Evolutionary conservation across 75 land plant species (phyloP).

Genomic region (Ceratopteris richardii): DNA sequence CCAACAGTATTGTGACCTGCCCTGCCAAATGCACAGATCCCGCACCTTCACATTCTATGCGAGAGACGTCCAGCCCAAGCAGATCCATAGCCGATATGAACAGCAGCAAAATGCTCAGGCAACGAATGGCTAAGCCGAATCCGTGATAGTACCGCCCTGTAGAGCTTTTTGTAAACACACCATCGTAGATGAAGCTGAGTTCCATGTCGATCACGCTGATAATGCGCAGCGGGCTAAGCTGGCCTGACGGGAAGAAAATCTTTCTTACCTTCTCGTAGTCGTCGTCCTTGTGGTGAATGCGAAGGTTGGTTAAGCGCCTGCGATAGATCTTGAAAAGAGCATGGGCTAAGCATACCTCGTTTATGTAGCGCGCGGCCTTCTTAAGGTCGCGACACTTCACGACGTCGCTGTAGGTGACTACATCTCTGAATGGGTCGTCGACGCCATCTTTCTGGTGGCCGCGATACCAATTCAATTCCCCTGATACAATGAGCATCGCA

Average conservation of each 20-base stretch:
- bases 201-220: slow-evolving; percentile 6
- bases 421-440: not conserved
- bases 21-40: not conserved
- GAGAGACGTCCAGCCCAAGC: not conserved
- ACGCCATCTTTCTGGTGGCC: not conserved
- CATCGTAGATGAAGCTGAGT: slow-evolving; percentile 5
- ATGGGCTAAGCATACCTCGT: not conserved
- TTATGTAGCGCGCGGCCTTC: not conserved
- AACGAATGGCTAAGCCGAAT: not conserved
- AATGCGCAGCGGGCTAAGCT: not conserved
- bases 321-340: slow-evolving; percentile 7
- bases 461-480: not conserved
- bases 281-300: slow-evolving; percentile 1
- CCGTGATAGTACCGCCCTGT: not conserved
- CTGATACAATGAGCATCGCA: not conserved
- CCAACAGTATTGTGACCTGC: not conserved
- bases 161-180: not conserved
- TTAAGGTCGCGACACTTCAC: not conserved
- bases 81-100: not conserved
- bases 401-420: slow-evolving; percentile 1
- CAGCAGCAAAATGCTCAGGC: slow-evolving; percentile 1
- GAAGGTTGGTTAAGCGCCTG: slow-evolving; percentile 2
- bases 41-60: not conserved
- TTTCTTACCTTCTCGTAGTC: not conserved
- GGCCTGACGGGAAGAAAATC: not conserved